Conservation (phyloP, 805 yeast genomes). For the Yamadazyma ubonensis region DNA sequence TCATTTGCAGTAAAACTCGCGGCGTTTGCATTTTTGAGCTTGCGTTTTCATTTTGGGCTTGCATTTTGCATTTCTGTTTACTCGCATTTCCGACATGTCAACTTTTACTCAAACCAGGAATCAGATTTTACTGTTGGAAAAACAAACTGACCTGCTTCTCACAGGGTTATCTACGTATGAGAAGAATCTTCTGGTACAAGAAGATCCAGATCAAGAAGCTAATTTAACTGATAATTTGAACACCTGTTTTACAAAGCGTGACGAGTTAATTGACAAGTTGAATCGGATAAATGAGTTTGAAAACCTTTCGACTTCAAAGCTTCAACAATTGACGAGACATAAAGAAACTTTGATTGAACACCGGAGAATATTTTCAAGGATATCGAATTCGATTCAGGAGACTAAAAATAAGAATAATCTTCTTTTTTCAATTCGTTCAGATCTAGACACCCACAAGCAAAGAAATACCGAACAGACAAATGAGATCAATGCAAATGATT, state of each 20-base stretch:
- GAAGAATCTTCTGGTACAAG: constrained; percentile 23
- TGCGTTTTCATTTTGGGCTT: too few species aligned
- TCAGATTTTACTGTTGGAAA: constrained; percentile 68
- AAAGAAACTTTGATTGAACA: constrained; percentile 74
- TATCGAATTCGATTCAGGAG: constrained; percentile 58
- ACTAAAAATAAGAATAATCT: constrained; percentile 77
- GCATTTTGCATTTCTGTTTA: too few species aligned
- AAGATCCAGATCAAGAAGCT: constrained; percentile 25
- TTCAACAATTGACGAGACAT: constrained; percentile 82
- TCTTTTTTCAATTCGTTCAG: constrained; percentile 72
- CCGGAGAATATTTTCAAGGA: constrained; percentile 57
- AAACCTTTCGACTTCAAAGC: constrained; percentile 62
- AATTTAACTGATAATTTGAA: constrained; percentile 16
- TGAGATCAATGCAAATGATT: constrained; percentile 54
- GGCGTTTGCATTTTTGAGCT: background rate
- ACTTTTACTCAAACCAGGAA: constrained; percentile 68
- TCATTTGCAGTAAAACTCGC: constrained; percentile 1
- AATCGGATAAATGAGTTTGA: constrained; percentile 17
- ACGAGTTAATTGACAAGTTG: constrained; percentile 47
- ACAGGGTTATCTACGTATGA: constrained; percentile 37
- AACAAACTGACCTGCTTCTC: constrained; percentile 61
- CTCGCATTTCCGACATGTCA: constrained; percentile 20
- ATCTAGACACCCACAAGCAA: constrained; percentile 67
- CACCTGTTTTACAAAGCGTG: constrained; percentile 38
- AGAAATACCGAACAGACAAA: constrained; percentile 17